Evolutionary conservation across 257 asterid genomes (phyloP).

Genomic region (Linaria vulgaris): DNA sequence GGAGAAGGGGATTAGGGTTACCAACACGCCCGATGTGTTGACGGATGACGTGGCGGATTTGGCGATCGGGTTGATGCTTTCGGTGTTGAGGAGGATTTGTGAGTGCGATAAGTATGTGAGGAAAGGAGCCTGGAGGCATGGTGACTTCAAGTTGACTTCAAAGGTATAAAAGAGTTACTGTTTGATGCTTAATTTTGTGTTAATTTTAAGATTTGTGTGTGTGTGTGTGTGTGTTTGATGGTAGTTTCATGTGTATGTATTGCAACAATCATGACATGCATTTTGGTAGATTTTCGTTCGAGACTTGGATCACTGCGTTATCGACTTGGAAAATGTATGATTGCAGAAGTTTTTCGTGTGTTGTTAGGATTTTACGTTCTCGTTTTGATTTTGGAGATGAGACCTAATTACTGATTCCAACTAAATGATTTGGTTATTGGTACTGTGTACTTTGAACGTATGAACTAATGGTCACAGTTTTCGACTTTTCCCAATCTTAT

Average conservation of each 20-base stretch:
- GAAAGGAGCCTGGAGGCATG: conserved; percentile 48
- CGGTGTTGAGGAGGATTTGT: conserved; percentile 55
- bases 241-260: not conserved
- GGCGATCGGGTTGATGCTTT: conserved; percentile 53
- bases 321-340: no score
- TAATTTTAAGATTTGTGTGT: no score
- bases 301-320: not conserved
- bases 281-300: not conserved
- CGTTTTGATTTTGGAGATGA: not conserved
- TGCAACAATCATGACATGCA: not conserved
- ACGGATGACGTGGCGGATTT: conserved; percentile 77
- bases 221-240: no score
- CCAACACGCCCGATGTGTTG: conserved; percentile 86
- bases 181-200: no score
- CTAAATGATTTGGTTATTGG: not conserved
- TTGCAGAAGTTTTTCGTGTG: no score
- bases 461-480: no score
- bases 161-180: conserved; percentile 39
- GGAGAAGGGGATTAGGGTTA: conserved; percentile 69
- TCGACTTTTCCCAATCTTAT: not conserved
- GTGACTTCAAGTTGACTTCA: conserved; percentile 41
- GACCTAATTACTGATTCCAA: not conserved
- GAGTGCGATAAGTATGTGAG: conserved; percentile 48
- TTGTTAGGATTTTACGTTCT: no score
- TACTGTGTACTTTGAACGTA: not conserved